phyloP scores from a whole-genome alignment of 768 basidiomycete genomes.

The Trametes maxima region DNA sequence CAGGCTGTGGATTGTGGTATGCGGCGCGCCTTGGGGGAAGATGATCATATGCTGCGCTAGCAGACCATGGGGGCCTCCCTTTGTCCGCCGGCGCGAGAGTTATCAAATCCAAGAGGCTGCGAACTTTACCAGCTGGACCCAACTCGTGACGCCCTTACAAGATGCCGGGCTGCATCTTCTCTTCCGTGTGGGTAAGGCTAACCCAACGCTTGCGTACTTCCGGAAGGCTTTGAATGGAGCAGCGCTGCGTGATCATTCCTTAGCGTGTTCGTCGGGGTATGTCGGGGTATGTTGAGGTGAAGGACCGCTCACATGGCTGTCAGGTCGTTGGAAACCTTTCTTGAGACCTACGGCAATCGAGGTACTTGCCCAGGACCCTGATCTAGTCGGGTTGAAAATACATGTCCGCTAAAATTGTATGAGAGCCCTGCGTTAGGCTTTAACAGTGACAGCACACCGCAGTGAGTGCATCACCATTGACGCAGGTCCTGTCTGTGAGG shows the following conservation, averaged over 20 bases:
- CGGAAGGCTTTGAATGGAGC: background rate
- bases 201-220: background rate
- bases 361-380: background rate
- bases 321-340: background rate
- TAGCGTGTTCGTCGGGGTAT: background rate
- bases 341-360: background rate
- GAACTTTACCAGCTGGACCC: constrained; percentile 2
- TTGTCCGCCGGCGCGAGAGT: constrained; percentile 1
- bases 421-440: too few relatives aligned
- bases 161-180: background rate
- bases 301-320: background rate
- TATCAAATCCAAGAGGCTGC: background rate
- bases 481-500: too few relatives aligned
- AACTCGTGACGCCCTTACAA: constrained; percentile 4
- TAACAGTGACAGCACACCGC: too few relatives aligned
- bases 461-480: too few relatives aligned
- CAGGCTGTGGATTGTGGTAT: background rate
- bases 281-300: background rate
- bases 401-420: too few relatives aligned
- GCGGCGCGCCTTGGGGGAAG: background rate
- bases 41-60: constrained; percentile 2
- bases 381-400: background rate
- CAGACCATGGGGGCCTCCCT: background rate
- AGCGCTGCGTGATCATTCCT: background rate
- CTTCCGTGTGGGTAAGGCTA: background rate